Percentiles rank a stretch among this genome's conserved stretches.
phyloP scores from a whole-genome alignment of 306 rosid species.

The Cyclanthera cordifolia region DNA sequence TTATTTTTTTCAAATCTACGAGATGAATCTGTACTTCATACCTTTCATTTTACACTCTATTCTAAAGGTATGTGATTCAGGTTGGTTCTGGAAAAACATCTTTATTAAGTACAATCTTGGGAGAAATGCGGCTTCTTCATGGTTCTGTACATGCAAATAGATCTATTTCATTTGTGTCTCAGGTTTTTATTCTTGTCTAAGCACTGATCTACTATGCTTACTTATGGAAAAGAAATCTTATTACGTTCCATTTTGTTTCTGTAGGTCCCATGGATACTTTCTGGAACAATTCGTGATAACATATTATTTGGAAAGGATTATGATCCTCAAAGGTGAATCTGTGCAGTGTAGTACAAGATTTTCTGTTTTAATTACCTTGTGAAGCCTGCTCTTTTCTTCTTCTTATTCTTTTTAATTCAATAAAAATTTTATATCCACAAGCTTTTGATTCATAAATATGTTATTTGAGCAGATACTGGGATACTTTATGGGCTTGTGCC shows the following conservation, averaged over 20 bases:
- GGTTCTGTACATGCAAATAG: conserved; percentile 54
- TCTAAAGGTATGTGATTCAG: conserved; percentile 27
- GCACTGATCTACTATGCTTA: not conserved
- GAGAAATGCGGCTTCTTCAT: conserved; percentile 51
- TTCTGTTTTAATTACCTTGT: not conserved
- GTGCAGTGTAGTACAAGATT: conserved; percentile 3
- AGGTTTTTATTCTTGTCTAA: conserved; percentile 40
- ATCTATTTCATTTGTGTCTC: conserved; percentile 78
- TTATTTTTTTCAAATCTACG: not conserved
- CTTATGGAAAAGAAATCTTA: conserved; percentile 17
- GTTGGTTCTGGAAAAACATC: conserved; percentile 98
- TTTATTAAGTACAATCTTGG: conserved; percentile 58
- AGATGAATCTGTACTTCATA: not conserved
- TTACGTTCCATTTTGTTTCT: conserved; percentile 15
- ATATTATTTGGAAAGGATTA: conserved; percentile 69
- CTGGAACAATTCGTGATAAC: conserved; percentile 88
- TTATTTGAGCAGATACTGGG: conserved; percentile 46
- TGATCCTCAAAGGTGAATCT: conserved; percentile 51
- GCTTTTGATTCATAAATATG: conserved; percentile 1
- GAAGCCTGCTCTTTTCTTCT: not conserved
- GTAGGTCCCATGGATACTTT: conserved; percentile 90
- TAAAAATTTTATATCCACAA: not conserved
- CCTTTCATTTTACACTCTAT: not conserved
- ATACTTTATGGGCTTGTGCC: conserved; percentile 65
- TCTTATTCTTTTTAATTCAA: not conserved